Conservation (phyloP, 2,329 filamentous ascomycete species). For the Didymella keratinophila region DNA sequence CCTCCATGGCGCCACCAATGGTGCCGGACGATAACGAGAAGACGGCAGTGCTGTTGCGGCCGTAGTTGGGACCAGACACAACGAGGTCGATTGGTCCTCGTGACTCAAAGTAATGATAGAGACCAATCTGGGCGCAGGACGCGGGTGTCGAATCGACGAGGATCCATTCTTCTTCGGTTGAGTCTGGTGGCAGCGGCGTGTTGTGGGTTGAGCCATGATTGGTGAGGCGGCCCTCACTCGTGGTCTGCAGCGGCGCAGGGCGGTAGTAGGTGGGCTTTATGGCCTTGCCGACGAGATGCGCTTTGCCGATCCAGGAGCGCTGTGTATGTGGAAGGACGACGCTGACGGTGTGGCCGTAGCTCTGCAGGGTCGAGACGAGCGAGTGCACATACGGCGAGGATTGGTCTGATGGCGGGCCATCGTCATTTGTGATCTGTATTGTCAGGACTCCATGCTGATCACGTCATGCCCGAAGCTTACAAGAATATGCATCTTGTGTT, state of each 20-base stretch:
- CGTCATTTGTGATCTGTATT: constrained; percentile 59
- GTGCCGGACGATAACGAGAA: constrained; percentile 60
- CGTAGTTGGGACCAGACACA: constrained; percentile 60
- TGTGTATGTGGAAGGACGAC: constrained; percentile 91
- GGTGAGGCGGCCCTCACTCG: constrained; percentile 41
- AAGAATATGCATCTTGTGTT: constrained; percentile 49
- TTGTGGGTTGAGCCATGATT: constrained; percentile 50
- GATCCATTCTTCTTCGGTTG: constrained; percentile 57
- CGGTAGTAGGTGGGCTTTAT: constrained; percentile 87
- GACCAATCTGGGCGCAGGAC: constrained; percentile 59
- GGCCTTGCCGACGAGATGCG: constrained; percentile 90
- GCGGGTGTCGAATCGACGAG: constrained; percentile 61
- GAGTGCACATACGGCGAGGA: constrained; percentile 60
- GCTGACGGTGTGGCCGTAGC: constrained; percentile 83
- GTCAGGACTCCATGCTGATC: constrained; percentile 5
- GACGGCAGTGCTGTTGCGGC: constrained; percentile 59
- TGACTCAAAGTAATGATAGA: constrained; percentile 56
- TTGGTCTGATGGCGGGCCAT: constrained; percentile 59
- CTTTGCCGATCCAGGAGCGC: constrained; percentile 98
- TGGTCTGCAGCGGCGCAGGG: constrained; percentile 63
- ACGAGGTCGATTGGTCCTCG: constrained; percentile 58
- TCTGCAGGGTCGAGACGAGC: constrained; percentile 55
- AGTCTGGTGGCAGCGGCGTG: constrained; percentile 41
- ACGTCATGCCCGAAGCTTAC: constrained; percentile 24
- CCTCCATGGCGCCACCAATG: constrained; percentile 60